phyloP scores from a whole-genome alignment of 2,329 filamentous ascomycete genomes.

The Hymenoscyphus salicellus region DNA sequence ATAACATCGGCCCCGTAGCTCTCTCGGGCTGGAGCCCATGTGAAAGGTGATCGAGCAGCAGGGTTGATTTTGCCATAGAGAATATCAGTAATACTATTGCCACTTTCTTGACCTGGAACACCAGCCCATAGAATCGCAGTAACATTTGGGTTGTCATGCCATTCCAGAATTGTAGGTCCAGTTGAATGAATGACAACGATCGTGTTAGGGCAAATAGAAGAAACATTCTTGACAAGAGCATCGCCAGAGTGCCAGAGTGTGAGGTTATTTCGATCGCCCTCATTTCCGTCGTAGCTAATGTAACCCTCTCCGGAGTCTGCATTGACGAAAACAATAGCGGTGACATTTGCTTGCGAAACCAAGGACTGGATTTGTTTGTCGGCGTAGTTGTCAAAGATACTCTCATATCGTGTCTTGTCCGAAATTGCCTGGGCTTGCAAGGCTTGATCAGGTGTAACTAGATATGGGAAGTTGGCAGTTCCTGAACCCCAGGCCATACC shows the following conservation, averaged over 20 bases:
- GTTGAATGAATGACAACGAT: slow-evolving; percentile 87
- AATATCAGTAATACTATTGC: slow-evolving; percentile 76
- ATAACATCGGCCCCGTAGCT: slow-evolving; percentile 43
- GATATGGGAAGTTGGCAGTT: slow-evolving; percentile 69
- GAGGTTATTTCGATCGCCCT: slow-evolving; percentile 87
- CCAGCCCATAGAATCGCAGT: slow-evolving; percentile 82
- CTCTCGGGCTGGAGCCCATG: slow-evolving; percentile 63
- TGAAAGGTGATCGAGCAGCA: slow-evolving; percentile 74
- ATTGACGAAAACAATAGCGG: slow-evolving; percentile 86
- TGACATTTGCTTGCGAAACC: slow-evolving; percentile 59
- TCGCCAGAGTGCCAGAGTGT: slow-evolving; percentile 86
- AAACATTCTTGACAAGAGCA: slow-evolving; percentile 74
- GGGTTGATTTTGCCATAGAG: slow-evolving; percentile 80
- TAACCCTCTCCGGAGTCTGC: slow-evolving; percentile 83
- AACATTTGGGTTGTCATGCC: slow-evolving; percentile 72
- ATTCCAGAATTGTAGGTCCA: slow-evolving; percentile 74
- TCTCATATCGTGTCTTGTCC: slow-evolving; percentile 62
- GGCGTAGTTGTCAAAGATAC: slow-evolving; percentile 64
- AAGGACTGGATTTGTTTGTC: slow-evolving; percentile 65
- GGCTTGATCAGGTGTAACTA: slow-evolving; percentile 73
- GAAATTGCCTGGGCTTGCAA: slow-evolving; percentile 61
- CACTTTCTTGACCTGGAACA: slow-evolving; percentile 78
- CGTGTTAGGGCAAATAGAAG: slow-evolving; percentile 77
- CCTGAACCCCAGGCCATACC: slow-evolving; percentile 81
- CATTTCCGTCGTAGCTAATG: slow-evolving; percentile 77